Percentiles rank a stretch among this genome's conserved stretches.
phyloP scores from a whole-genome alignment of 495 filamentous ascomycete genomes.

The Umbilicaria muhlenbergii region DNA sequence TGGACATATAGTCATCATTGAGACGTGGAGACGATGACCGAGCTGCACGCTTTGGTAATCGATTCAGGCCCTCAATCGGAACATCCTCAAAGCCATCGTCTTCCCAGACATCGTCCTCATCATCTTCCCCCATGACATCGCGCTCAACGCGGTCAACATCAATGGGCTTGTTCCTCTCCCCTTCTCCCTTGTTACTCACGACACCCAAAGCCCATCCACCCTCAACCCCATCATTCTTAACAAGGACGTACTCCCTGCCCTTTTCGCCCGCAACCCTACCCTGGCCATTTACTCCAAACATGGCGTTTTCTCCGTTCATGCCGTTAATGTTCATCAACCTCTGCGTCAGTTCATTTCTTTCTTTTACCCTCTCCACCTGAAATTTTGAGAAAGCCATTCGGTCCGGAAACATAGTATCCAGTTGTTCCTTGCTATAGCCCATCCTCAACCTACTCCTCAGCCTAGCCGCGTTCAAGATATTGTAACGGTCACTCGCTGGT shows the following conservation, averaged over 20 bases:
- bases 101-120: slow-evolving; percentile 42
- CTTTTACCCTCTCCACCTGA: slow-evolving; percentile 83
- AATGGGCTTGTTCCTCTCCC: slow-evolving; percentile 67
- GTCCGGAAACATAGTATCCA: slow-evolving; percentile 91
- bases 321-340: slow-evolving; percentile 88
- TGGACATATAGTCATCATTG: slow-evolving; percentile 18
- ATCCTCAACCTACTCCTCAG: slow-evolving; percentile 76
- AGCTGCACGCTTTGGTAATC: slow-evolving; percentile 48
- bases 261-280: slow-evolving; percentile 76
- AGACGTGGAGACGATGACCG: slow-evolving; percentile 7
- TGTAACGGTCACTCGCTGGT: slow-evolving; percentile 83
- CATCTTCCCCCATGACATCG: slow-evolving; percentile 39
- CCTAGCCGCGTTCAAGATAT: slow-evolving; percentile 87
- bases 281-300: slow-evolving; percentile 40
- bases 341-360: slow-evolving; percentile 91
- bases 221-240: slow-evolving; percentile 86
- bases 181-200: slow-evolving; percentile 66
- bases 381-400: slow-evolving; percentile 95
- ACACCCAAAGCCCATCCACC: slow-evolving; percentile 97
- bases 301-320: slow-evolving; percentile 60
- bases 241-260: slow-evolving; percentile 83
- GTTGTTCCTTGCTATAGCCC: slow-evolving; percentile 90
- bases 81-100: slow-evolving; percentile 85
- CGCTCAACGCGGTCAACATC: slow-evolving; percentile 63
- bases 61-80: slow-evolving; percentile 83